These are phyloP conservation scores for Oryza rufipogon DNA, from an alignment of 176 grass and related monocot genomes.

Conservation along the genomic window DNA sequence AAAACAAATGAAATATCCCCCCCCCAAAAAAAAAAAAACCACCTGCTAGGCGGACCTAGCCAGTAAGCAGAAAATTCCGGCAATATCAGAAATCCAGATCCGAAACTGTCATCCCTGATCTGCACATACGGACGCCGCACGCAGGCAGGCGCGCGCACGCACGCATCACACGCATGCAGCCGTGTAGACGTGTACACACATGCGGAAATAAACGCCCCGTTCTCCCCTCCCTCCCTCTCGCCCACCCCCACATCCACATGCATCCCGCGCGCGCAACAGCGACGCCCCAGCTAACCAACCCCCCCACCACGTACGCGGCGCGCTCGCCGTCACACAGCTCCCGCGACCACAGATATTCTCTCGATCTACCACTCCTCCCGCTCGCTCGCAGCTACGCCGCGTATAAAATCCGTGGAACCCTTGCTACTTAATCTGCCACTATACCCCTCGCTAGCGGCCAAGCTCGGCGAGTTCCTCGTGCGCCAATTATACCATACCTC, in stretches of 20 bases:
- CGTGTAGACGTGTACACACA: neutral
- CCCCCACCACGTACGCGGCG: neutral
- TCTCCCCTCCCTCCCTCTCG: neutral
- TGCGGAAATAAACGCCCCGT: neutral
- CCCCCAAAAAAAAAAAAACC: too few species aligned
- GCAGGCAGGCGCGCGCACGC: too few species aligned
- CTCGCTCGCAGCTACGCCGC: neutral
- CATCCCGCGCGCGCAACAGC: neutral
- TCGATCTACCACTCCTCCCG: too few species aligned
- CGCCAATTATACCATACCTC: neutral
- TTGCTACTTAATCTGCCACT: neutral
- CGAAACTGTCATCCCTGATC: too few species aligned
- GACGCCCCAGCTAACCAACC: neutral
- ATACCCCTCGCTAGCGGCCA: neutral
- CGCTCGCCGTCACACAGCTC: neutral
- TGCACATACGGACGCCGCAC: too few species aligned
- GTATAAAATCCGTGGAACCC: neutral
- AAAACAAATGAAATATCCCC: too few species aligned
- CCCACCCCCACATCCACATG: neutral
- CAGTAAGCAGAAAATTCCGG: too few species aligned
- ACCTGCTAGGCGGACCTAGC: too few species aligned
- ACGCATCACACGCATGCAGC: neutral
- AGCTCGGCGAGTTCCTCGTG: slow-evolving; percentile 26
- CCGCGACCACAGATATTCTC: neutral
- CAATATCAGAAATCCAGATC: too few species aligned